Percentiles rank a stretch among this genome's conserved stretches.
These are phyloP conservation scores for Stygiomarasmius scandens DNA, from an alignment of 1,284 basidiomycete genomes.

Conservation along the genomic window DNA sequence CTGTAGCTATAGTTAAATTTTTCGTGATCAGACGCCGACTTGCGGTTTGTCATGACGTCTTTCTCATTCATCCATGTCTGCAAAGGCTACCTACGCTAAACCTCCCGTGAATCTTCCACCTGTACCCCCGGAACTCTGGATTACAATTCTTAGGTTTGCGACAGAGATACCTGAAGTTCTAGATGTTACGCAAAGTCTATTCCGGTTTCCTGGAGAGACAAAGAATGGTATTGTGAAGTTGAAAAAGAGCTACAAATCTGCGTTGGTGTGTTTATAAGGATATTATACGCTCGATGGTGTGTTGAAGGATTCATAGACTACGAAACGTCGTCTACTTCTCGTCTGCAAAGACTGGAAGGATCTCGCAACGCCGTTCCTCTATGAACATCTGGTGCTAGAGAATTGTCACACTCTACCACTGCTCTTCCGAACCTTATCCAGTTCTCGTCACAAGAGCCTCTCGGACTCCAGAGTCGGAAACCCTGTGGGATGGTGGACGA, in stretches of 20 bases:
- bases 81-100: background rate
- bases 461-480: constrained; percentile 12
- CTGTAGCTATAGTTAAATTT: too few species aligned
- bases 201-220: constrained; percentile 20
- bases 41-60: background rate
- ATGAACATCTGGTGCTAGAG: constrained; percentile 32
- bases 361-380: constrained; percentile 33
- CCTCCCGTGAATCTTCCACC: constrained; percentile 6
- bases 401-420: constrained; percentile 24
- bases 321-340: constrained; percentile 35
- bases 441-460: constrained; percentile 12
- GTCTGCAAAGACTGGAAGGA: constrained; percentile 43
- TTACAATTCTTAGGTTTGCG: constrained; percentile 33
- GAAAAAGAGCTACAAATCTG: background rate
- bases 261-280: background rate
- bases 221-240: background rate
- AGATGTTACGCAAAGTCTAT: constrained; percentile 23
- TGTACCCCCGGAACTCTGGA: constrained; percentile 42
- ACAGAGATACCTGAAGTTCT: constrained; percentile 30
- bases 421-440: constrained; percentile 25
- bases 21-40: too few species aligned
- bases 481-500: constrained; percentile 30
- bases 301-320: constrained; percentile 23
- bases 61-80: background rate
- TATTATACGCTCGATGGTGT: background rate